Evolutionary conservation across 1,139 yeast genomes (phyloP), one percentile per base, ranked within the genome.

Genomic region (Kluyveromyces sp.): DNA sequence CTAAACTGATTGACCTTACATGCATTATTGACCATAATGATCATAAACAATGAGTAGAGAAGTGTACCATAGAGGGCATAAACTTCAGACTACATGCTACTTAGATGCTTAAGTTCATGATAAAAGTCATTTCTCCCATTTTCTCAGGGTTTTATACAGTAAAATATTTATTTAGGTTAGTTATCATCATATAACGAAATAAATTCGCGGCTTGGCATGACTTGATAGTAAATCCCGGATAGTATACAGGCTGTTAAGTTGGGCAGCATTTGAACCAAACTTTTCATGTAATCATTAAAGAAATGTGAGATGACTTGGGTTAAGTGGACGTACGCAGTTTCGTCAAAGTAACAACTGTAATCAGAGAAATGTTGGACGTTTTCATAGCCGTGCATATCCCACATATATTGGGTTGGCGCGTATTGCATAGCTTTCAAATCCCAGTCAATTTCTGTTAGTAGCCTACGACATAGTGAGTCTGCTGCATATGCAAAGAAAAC

Each of bases 401-500:
- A 74, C 8, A 45, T 50, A n/a, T 57, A 56, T n/a, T 57, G 53
- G 4, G 59, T 48, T 1, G 70, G 68, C 0, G 74, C 65, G 7
- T 48, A 48, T 1, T 53, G 49, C 21, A 59, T 53, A 1, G 51
- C 25, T 34, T 55, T 54, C 4, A 61, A 47, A 40, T 63, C 64
- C 50, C 72, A 56, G 28, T 66, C 68, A 6, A 50, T 45, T 34
- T 61, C 56, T 26, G 54, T 45, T 7, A 43, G 30, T 32, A 50
- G 42, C 43, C 85, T 61, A 35, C 56, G 60, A 5, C 68, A 54
- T 45, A 81, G 54, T 21, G 69, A 67, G 38, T 71, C 71, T 1
- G 79, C 78, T 31, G 79, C 68, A 28, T 75, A 69, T 33, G 77
- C 77, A 54, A 83, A 72, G 43, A 82, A 62, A 15, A 77, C 72